These are phyloP conservation scores for Melanomma pulvis-pyrius DNA, from an alignment of 495 filamentous ascomycete species.

Conservation along the genomic window DNA sequence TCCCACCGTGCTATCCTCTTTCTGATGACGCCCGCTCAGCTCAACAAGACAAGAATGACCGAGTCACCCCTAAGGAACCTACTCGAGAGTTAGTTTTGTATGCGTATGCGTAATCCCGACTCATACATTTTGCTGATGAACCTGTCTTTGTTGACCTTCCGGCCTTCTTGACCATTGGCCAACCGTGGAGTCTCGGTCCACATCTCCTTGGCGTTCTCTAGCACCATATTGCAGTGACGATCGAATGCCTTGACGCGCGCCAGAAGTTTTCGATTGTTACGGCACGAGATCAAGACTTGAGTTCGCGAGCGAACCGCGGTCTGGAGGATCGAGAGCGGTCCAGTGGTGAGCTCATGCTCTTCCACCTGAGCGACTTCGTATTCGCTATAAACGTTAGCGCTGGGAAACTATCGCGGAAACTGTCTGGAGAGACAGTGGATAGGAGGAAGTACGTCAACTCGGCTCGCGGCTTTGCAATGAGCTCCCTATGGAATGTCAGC, in stretches of 20 bases:
- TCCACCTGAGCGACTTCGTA: constrained; percentile 88
- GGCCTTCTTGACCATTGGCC: constrained; percentile 76
- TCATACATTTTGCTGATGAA: constrained; percentile 98
- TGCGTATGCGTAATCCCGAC: neutral
- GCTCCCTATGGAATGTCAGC: constrained; percentile 61
- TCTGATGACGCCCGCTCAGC: constrained; percentile 49
- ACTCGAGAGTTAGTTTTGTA: constrained; percentile 5
- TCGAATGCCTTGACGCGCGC: constrained; percentile 86
- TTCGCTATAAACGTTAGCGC: constrained; percentile 57
- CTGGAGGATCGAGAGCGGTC: constrained; percentile 88
- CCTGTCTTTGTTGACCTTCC: constrained; percentile 93
- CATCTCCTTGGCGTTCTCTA: constrained; percentile 99
- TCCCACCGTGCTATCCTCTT: neutral
- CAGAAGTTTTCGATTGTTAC: constrained; percentile 84
- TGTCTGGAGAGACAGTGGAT: no score
- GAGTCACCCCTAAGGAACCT: constrained; percentile 95
- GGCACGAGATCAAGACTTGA: constrained; percentile 87
- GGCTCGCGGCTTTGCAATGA: constrained; percentile 75
- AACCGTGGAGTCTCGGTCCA: constrained; percentile 92
- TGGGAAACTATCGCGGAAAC: neutral
- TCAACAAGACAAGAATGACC: constrained; percentile 89
- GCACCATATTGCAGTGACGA: constrained; percentile 96
- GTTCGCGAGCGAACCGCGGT: constrained; percentile 84
- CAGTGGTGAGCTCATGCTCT: constrained; percentile 85
- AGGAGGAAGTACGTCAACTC: constrained; percentile 73